Conservation (phyloP, 2,329 filamentous ascomycete species). For the Cladosporium sp. region DNA sequence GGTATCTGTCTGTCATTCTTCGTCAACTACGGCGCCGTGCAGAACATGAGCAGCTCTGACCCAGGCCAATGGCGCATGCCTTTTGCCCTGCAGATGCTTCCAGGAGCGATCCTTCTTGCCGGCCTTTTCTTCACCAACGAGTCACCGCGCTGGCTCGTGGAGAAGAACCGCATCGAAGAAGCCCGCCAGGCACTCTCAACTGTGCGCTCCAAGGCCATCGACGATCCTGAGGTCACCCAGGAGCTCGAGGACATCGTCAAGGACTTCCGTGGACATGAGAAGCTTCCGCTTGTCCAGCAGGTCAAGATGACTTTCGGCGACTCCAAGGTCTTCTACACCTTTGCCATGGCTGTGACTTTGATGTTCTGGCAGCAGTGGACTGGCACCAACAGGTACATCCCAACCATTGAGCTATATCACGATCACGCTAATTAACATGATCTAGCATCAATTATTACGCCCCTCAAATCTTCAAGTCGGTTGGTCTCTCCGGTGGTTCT, state of each 20-base stretch:
- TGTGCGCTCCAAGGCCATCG: conserved; percentile 34
- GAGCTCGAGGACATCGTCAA: conserved; percentile 44
- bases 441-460: conserved; percentile 39
- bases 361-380: conserved; percentile 40
- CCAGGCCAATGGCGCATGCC: conserved; percentile 52
- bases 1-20: conserved; percentile 50
- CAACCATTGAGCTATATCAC: background rate
- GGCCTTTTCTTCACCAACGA: conserved; percentile 51
- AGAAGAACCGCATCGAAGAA: conserved; percentile 45
- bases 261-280: conserved; percentile 42
- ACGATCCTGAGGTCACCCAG: conserved; percentile 34
- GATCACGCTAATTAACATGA: background rate
- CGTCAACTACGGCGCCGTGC: conserved; percentile 49
- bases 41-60: conserved; percentile 39
- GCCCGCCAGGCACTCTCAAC: conserved; percentile 39
- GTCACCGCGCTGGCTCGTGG: conserved; percentile 52
- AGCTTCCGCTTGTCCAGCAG: conserved; percentile 36
- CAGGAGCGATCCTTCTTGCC: conserved; percentile 46
- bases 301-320: conserved; percentile 35
- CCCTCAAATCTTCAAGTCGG: conserved; percentile 42
- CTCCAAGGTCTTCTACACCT: conserved; percentile 38
- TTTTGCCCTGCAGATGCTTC: conserved; percentile 50
- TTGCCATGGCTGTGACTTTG: conserved; percentile 39
- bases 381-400: background rate
- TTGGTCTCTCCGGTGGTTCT: conserved; percentile 37